These are phyloP conservation scores for Oryza australiensis DNA, from an alignment of 176 grass and related monocot genomes.

Conservation along the genomic window DNA sequence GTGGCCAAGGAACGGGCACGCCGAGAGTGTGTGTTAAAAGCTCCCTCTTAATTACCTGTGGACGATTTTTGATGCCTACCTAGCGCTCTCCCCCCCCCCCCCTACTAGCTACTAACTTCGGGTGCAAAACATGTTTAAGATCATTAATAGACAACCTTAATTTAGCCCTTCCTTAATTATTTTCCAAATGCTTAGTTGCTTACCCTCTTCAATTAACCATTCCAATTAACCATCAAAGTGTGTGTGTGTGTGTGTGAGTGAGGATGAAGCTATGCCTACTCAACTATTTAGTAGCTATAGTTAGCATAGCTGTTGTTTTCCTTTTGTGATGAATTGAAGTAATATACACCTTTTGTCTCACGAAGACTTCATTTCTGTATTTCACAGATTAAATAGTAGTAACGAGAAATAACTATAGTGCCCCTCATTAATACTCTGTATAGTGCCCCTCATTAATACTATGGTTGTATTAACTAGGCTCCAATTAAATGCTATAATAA, in stretches of 20 bases:
- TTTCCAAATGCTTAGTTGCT: constrained; percentile 11
- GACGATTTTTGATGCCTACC: constrained; percentile 9
- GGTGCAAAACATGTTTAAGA: constrained; percentile 47
- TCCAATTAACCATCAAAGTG: background rate
- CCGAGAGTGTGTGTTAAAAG: constrained; percentile 33
- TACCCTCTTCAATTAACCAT: background rate
- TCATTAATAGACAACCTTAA: constrained; percentile 36
- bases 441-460: no score
- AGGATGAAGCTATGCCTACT: background rate
- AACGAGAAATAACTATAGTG: no score
- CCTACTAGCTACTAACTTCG: background rate
- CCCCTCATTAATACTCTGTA: no score
- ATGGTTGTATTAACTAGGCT: no score
- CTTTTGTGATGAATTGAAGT: background rate
- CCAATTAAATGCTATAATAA: no score
- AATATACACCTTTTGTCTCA: background rate
- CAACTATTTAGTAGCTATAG: background rate
- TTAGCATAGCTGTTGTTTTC: background rate
- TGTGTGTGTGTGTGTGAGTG: no score
- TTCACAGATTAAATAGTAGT: no score
- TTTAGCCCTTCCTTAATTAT: background rate
- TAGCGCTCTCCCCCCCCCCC: no score
- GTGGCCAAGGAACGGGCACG: constrained; percentile 44
- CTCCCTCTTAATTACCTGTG: constrained; percentile 34
- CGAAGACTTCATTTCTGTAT: no score